Evolutionary conservation across 176 grass and related monocot species (phyloP), one percentile per base, ranked within the genome.

Genomic region (Aegilops longissima): DNA sequence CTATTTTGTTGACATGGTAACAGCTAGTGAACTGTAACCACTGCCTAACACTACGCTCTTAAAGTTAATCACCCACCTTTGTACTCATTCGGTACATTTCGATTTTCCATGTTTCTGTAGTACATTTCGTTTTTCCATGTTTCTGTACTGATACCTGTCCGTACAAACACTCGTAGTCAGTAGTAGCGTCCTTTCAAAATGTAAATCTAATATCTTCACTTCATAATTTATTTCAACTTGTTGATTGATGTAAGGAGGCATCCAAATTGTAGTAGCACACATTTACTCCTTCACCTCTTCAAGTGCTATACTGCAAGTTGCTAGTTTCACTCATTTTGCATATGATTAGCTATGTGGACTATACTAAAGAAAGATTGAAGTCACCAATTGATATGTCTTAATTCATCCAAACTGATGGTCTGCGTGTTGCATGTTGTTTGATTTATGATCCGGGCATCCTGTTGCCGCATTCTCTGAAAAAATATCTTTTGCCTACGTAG

Each of bases 341-440:
- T 61, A 73, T 29, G 51, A 42, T 72, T 83, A 42, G 29, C 18
- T 59, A 61, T 85, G 17, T 85, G 9, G 24, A 36, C 6, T 52
- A 89, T 54, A 84, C 58, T 52, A 40, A 85, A 86, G 35, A 56
- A 86, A 78, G 33, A 52, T 79, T 70, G 5, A n/a, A 39, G 34
- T 18, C 68, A 70, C 20, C 34, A 70, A n/a, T 39, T 45, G 39
- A 73, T 72, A 72, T 73, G 42, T 73, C 70, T 45, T 73, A 12
- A 73, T 47, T 71, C 24, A 14, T 21, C 36, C 38, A 73, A 73
- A 73, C 40, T 73, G 39, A 73, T 27, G 38, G n/a, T 42, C 36
- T n/a, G 24, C 24, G 1, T 70, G 33, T 70, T 38, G 67, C 34
- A 20, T 38, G 1, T 27, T 73, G 70, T 25, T 73, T 73, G 39